phyloP scores from a whole-genome alignment of 257 asterid genomes.

The Buddleja alternifolia region DNA sequence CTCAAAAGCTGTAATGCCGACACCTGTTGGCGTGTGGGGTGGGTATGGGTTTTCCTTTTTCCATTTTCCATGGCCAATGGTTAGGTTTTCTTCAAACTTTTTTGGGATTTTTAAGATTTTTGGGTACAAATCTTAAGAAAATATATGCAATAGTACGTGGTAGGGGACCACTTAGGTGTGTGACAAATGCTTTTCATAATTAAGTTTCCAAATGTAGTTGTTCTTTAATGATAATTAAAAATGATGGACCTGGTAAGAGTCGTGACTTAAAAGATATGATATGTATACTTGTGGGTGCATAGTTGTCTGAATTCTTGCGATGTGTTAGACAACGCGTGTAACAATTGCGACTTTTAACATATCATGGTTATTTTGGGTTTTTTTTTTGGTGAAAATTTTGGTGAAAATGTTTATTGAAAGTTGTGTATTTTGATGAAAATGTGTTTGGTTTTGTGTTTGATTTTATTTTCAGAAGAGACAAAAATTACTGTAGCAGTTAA shows the following conservation, averaged over 20 bases:
- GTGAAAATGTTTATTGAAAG: too few species aligned
- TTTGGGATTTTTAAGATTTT: constrained; percentile 38
- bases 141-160: constrained; percentile 42
- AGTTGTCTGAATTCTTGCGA: background rate
- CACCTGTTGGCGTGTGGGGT: constrained; percentile 56
- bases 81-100: constrained; percentile 31
- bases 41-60: constrained; percentile 28
- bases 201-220: constrained; percentile 36
- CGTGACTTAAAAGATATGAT: too few species aligned
- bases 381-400: too few species aligned
- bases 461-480: too few species aligned
- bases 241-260: background rate
- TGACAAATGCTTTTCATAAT: constrained; percentile 21
- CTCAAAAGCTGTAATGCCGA: constrained; percentile 37
- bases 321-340: too few species aligned
- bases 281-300: too few species aligned
- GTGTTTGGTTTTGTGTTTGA: too few species aligned
- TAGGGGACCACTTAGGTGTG: constrained; percentile 47
- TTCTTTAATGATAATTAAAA: constrained; percentile 2
- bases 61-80: constrained; percentile 30
- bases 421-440: too few species aligned
- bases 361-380: too few species aligned
- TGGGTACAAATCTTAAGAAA: constrained; percentile 40
- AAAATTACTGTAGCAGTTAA: too few species aligned
- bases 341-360: too few species aligned